Percentiles rank a stretch among this genome's conserved stretches.
phyloP scores from a whole-genome alignment of 352 stramenopile genomes.

The Phytopythium montanum region DNA sequence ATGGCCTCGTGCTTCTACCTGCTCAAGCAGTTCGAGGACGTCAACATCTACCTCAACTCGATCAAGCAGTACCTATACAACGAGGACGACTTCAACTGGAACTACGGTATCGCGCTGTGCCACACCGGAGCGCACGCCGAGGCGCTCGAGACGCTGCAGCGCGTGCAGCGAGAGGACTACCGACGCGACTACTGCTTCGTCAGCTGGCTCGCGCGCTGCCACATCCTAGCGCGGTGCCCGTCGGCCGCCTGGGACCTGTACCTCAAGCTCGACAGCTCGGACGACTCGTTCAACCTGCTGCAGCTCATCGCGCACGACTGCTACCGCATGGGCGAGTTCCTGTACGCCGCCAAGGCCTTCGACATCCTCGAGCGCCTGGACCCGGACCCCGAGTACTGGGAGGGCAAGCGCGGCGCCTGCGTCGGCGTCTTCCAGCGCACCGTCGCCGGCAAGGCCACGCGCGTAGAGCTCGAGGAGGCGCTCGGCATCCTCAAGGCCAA shows the following conservation, averaged over 20 bases:
- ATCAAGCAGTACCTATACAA: constrained; percentile 96
- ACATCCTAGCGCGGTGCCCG: constrained; percentile 94
- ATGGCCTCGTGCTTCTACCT: constrained; percentile 98
- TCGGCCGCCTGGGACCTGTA: constrained; percentile 96
- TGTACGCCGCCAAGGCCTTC: constrained; percentile 94
- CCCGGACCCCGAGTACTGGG: constrained; percentile 95
- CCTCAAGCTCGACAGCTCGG: constrained; percentile 94
- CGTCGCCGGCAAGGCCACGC: constrained; percentile 88
- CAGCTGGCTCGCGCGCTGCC: constrained; percentile 88
- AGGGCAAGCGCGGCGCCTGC: constrained; percentile 94
- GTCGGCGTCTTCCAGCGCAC: constrained; percentile 94
- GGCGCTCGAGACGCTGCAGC: constrained; percentile 91
- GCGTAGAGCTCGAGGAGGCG: constrained; percentile 89
- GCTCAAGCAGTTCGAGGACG: constrained; percentile 95
- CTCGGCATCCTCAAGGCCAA: constrained; percentile 92
- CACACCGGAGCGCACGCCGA: constrained; percentile 92
- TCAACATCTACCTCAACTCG: constrained; percentile 97
- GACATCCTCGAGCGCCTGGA: constrained; percentile 94
- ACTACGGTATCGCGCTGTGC: constrained; percentile 93
- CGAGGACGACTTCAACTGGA: constrained; percentile 98
- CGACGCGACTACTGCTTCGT: constrained; percentile 94
- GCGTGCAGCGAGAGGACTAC: constrained; percentile 90
- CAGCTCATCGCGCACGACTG: constrained; percentile 97
- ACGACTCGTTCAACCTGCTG: constrained; percentile 95
- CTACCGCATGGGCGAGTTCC: constrained; percentile 96